Evolutionary conservation across 2,329 filamentous ascomycete genomes (phyloP).

Genomic region (Chaetomiaceae sp.): DNA sequence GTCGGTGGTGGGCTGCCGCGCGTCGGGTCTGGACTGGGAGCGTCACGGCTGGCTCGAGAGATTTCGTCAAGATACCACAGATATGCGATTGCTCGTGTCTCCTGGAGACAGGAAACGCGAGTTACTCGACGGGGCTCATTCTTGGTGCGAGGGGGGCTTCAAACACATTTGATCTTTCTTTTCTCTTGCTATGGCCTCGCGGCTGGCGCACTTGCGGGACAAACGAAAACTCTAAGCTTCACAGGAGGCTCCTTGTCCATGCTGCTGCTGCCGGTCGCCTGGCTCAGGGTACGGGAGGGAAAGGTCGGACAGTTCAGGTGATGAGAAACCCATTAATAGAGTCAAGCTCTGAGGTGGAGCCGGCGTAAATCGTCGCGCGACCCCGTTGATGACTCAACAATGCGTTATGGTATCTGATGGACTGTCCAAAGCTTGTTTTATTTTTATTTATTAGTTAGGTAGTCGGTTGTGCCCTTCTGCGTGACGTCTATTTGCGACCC

Average conservation of each 20-base stretch:
- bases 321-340: conserved; percentile 91
- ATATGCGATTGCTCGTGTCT: conserved; percentile 86
- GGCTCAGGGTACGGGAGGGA: conserved; percentile 25
- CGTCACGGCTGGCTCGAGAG: conserved; percentile 52
- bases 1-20: conserved; percentile 38
- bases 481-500: background rate
- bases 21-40: conserved; percentile 36
- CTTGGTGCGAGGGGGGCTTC: conserved; percentile 87
- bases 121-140: conserved; percentile 99
- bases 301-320: conserved; percentile 57
- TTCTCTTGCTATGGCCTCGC: conserved; percentile 49
- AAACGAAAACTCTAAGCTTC: conserved; percentile 32
- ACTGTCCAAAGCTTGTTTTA: conserved; percentile 23
- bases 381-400: conserved; percentile 42
- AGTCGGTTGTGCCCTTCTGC: background rate
- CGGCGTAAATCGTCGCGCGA: conserved; percentile 33
- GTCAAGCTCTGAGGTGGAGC: conserved; percentile 87
- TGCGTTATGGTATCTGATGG: conserved; percentile 39
- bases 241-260: conserved; percentile 33
- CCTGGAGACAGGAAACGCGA: conserved; percentile 34
- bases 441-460: conserved; percentile 17
- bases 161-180: conserved; percentile 26
- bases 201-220: conserved; percentile 32
- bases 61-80: conserved; percentile 92
- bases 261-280: conserved; percentile 21